phyloP scores from a whole-genome alignment of 345 rosid genomes.

The Hevea brasiliensis region DNA sequence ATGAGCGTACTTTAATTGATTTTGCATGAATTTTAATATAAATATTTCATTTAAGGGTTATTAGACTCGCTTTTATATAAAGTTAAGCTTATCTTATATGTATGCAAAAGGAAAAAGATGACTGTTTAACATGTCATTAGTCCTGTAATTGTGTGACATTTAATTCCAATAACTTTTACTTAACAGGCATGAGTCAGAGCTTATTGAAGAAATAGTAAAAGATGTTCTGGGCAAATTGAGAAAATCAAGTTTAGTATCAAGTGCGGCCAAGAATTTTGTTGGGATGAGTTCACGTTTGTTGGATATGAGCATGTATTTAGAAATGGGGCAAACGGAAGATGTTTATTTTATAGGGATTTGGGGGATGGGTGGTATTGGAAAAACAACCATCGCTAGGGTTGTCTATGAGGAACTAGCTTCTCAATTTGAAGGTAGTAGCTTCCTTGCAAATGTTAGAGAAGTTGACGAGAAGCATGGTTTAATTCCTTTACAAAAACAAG shows the following conservation, averaged over 20 bases:
- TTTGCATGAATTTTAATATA: no score
- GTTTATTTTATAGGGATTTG: slow-evolving; percentile 10
- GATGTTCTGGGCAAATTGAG: not conserved
- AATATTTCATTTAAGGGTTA: no score
- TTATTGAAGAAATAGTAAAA: no score
- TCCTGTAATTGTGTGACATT: no score
- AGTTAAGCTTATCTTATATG: no score
- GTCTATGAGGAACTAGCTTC: not conserved
- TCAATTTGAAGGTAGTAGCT: slow-evolving; percentile 19
- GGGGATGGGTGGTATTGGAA: slow-evolving; percentile 20
- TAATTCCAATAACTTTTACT: no score
- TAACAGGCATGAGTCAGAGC: no score
- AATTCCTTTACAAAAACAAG: slow-evolving; percentile 5
- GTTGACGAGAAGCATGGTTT: not conserved
- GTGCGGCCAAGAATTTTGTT: not conserved
- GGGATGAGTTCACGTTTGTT: slow-evolving; percentile 5
- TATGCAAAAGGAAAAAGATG: no score
- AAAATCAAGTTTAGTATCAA: slow-evolving; percentile 1
- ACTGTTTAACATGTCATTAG: no score
- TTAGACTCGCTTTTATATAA: no score
- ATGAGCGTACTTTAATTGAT: no score
- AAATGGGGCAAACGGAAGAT: not conserved
- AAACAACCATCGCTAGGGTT: slow-evolving; percentile 14
- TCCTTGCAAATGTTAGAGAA: slow-evolving; percentile 13
- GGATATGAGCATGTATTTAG: not conserved